Base-by-base conservation (phyloP, 1,284 basidiomycete species). In the Ustilago sp. region DNA sequence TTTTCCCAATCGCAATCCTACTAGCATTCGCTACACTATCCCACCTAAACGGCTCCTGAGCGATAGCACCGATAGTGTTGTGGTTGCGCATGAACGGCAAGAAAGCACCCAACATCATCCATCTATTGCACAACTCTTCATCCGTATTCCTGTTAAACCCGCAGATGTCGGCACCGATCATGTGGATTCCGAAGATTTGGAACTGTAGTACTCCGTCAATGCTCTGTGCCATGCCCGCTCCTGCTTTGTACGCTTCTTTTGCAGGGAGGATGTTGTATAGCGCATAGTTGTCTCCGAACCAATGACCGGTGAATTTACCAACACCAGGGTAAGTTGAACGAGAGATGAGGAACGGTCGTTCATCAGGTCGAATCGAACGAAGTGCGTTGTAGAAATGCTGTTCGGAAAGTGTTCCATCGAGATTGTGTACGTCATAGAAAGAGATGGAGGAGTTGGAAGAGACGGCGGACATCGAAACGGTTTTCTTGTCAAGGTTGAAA, bases 141-240 rank as follows among this genome's bases (percentile, higher is more conserved):
- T 92, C 90, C 0, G 91, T 91, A 85, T 94, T 93, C 0, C 88
- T n/a, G 38, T 67, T 75, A 55, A 81, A 81, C 8, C 79, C 80
- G 41, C 77, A 79, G 0, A 65, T 67, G 41, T 82, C 80, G 6
- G 79, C 67, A 1, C 80, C 80, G 19, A 78, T 67, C 38, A 80
- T 55, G 23, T 73, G 73, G 38, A 82, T 80, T 6, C 79, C 79
- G 39, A 80, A 82, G 53, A 92, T 87, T 86, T 92, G 91, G 88
- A 93, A 93, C 82, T 93, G 91, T 12, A 93, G 87, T 45, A 92
- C 87, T 7, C 92, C 92, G 84, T 92, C 89, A 74, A 91, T 90
- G 48, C 86, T 89, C 74, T 89, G 84, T 51, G 88, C 86, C 87
- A 91, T 73, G 3, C 75, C 75, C 6, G 70, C 70, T 3, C 74